Base-by-base conservation (phyloP, 805 yeast species). In the Jamesozyma jinghongensis region DNA sequence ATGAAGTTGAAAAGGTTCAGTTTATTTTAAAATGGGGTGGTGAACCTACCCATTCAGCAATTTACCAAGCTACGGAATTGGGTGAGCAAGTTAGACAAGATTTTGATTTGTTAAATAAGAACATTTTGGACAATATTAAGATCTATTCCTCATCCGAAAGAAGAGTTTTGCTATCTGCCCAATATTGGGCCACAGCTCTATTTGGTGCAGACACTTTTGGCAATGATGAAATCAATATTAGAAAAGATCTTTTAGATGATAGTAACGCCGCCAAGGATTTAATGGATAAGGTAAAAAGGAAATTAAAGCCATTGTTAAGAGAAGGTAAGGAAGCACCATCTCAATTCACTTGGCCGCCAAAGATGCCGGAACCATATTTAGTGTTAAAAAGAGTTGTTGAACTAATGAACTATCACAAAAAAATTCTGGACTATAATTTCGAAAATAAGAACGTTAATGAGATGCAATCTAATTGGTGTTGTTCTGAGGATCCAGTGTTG, bases 11-110 rank as follows among this genome's bases (percentile, higher is more conserved):
- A 49, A 92, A 92, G 59, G 97, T 90, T 19, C 98, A 92, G 62
- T 79, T 92, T 47, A 94, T 92, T 46, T 69, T 92, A 53, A 92
- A 92, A 61, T 92, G 98, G 98, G 98, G 98, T 53, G 99, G 99
- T 48, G 99, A 92, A 62, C 97, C 98, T 5, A 92, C 99, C 1
- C 99, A 92, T 61, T 87, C 97, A 10, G 97, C 97, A 2, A 75
- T 81, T 47, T 84, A 86, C 59, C 99, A 92, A 65, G 94, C 96
- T 1, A 74, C 81, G 22, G 99, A 92, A 62, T 75, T 92, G 16
- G 99, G 98, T 40, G 97, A 90, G 57, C 96, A 88, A 63, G 74
- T 84, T 67, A 79, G 98, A 55, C 95, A 90, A 59, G 95, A 92
- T 61, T 74, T 87, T 52, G 81, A 85, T 56, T 70, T 92, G 44